Evolutionary conservation across 1,284 basidiomycete genomes (phyloP).

Genomic region (Fistulinella cinereoalba): DNA sequence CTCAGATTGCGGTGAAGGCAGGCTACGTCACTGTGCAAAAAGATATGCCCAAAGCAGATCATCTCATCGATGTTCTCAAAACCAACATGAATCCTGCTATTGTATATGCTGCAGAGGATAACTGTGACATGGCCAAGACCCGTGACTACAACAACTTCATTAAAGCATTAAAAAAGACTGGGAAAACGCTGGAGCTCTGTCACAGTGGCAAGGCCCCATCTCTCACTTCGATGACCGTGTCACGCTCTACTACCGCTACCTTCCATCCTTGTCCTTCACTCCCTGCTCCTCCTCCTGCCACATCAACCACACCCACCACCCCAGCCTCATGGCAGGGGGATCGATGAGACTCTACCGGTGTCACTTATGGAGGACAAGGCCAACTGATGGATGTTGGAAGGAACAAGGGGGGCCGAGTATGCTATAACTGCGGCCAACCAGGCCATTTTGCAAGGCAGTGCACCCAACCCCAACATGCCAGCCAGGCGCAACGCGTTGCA

Average conservation of each 20-base stretch:
- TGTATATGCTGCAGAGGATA: neutral
- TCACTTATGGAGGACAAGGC: neutral
- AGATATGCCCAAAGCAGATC: neutral
- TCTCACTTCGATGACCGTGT: neutral
- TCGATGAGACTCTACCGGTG: neutral
- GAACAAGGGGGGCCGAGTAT: neutral
- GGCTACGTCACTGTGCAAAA: neutral
- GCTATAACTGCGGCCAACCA: neutral
- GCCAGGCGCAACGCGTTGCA: neutral
- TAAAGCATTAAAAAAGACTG: neutral
- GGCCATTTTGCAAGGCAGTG: neutral
- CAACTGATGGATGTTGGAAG: neutral
- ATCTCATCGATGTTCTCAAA: neutral
- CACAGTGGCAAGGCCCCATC: constrained; percentile 1
- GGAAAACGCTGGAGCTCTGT: neutral
- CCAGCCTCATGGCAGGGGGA: neutral
- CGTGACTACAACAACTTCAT: neutral
- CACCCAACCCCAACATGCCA: neutral
- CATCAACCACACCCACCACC: neutral
- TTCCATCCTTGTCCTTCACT: neutral
- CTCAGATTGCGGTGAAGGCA: neutral
- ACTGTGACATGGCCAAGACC: neutral
- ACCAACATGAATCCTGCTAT: neutral
- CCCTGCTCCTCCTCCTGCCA: neutral
- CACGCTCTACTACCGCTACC: neutral